These are phyloP conservation scores for Nidula microcarpa DNA, from an alignment of 768 basidiomycete species.

Conservation along the genomic window DNA sequence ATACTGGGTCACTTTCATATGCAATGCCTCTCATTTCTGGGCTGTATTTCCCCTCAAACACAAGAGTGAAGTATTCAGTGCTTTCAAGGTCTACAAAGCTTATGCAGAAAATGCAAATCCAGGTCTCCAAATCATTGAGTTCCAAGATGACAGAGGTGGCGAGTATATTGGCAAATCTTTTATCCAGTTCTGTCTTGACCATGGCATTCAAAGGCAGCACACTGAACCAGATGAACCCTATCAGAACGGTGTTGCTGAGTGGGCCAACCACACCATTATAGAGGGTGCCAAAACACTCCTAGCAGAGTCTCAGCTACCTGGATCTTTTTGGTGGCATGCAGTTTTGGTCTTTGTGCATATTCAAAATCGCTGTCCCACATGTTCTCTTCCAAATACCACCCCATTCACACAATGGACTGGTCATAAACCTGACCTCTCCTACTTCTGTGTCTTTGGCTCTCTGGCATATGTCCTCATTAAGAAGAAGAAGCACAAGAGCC, in stretches of 20 bases:
- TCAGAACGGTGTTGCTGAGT: not conserved
- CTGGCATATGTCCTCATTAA: constrained; percentile 26
- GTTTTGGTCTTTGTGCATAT: not conserved
- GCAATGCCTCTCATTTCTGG: constrained; percentile 14
- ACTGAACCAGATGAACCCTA: not conserved
- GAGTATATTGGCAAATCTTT: not conserved
- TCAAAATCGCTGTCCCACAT: not conserved
- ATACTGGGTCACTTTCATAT: constrained; percentile 27
- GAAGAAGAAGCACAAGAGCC: constrained; percentile 20
- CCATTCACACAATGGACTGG: not conserved
- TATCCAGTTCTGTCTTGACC: not conserved
- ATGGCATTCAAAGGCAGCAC: not conserved
- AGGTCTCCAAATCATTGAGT: not conserved
- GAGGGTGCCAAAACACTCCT: not conserved
- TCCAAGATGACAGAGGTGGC: not conserved
- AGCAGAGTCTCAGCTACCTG: not conserved
- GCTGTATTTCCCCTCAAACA: constrained; percentile 12
- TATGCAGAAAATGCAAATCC: not conserved
- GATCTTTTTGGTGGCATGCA: not conserved
- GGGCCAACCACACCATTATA: not conserved
- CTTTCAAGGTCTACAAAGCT: not conserved
- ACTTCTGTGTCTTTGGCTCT: constrained; percentile 29
- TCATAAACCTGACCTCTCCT: not conserved
- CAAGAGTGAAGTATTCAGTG: constrained; percentile 14
- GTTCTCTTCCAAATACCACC: not conserved